Evolutionary conservation across 1,284 basidiomycete species (phyloP), one percentile per base, ranked within the genome.

Genomic region (Leccinum subrobustum): DNA sequence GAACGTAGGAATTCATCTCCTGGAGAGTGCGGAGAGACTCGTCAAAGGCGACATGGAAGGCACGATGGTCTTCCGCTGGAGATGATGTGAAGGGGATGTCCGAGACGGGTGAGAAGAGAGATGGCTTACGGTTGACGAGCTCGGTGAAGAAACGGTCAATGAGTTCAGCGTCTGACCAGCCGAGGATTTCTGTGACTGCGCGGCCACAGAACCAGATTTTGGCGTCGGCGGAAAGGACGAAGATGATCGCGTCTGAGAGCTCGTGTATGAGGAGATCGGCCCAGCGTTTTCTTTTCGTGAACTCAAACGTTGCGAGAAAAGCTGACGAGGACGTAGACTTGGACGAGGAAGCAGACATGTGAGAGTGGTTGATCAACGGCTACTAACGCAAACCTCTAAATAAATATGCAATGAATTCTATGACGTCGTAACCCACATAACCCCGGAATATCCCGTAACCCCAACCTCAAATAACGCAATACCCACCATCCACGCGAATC

Each of bases 261-360:
- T 93, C 92, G 2, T 84, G 81, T 62, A 91, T 76, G 47, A 93
- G 80, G n/a, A 93, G 79, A 73, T 94, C 91, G 9, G 87, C 87
- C 92, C 92, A 95, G 62, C 89, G 84, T 74, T 93, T 93, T 62
- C 92, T 80, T 71, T 90, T 92, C 0, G 90, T 92, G 70, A 94
- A 94, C 71, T 94, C 91, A 67, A 87, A 92, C 12, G 79, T 77
- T 4, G 76, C 33, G 4, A 37, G 25, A 1, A 42, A 14, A 29
- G 54, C 37, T 8, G 58, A 20, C 2, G 47, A 16, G n/a, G 58
- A 44, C 9, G 9, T 31, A 4, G 57, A 51, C 57, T 61, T 73
- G 44, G 63, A 31, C 3, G 44, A 12, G 11, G 68, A 61, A 6
- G 55, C 11, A 59, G 72, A 69, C 60, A 72, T 74, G 61, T 73